phyloP scores from a whole-genome alignment of 2,329 filamentous ascomycete genomes.

The Parascedosporium putredinis region DNA sequence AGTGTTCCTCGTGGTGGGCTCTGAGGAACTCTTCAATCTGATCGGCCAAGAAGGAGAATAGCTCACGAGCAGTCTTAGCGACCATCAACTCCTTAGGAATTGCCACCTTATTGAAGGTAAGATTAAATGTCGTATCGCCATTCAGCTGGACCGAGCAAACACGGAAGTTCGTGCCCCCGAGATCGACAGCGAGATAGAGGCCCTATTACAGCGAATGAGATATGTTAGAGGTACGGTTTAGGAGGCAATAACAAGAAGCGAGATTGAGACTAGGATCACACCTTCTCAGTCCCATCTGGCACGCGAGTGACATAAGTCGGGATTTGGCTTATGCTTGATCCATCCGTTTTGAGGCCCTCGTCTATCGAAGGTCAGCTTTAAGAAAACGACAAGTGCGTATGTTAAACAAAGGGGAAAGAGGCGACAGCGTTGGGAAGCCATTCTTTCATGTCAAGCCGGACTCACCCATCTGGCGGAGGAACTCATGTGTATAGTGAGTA shows the following conservation, averaged over 20 bases:
- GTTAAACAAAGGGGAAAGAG: no score
- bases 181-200: conserved; percentile 88
- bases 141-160: conserved; percentile 92
- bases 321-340: conserved; percentile 83
- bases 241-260: no score
- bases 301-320: conserved; percentile 94
- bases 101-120: conserved; percentile 84
- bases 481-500: conserved; percentile 73
- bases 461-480: conserved; percentile 71
- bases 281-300: conserved; percentile 96
- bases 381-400: no score
- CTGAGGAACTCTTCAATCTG: conserved; percentile 85
- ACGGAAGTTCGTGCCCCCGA: conserved; percentile 97
- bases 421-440: no score
- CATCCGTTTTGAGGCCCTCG: conserved; percentile 69
- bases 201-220: conserved; percentile 54
- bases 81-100: conserved; percentile 88
- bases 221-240: conserved; percentile 2
- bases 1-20: conserved; percentile 80
- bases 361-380: conserved; percentile 33
- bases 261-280: conserved; percentile 28
- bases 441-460: no score
- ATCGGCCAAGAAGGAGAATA: conserved; percentile 86
- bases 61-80: conserved; percentile 71
- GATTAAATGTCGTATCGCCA: conserved; percentile 88